Conservation (phyloP, 2,329 filamentous ascomycete species). For the Harringtonia aguacate region DNA sequence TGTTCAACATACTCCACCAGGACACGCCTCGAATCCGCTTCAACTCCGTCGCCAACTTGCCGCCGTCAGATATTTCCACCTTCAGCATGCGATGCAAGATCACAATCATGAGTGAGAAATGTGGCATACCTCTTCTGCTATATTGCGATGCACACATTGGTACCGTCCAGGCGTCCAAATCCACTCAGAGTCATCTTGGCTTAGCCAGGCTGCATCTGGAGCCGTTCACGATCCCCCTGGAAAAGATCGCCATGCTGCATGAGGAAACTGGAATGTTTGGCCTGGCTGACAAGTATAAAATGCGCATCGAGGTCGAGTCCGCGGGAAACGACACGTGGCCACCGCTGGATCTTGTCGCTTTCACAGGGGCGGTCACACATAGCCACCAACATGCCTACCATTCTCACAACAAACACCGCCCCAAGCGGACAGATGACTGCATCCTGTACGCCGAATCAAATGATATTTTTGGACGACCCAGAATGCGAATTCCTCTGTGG, state of each 20-base stretch:
- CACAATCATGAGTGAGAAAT: slow-evolving; percentile 25
- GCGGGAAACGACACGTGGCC: slow-evolving; percentile 40
- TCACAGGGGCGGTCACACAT: neutral
- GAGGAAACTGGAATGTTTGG: slow-evolving; percentile 35
- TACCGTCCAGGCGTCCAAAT: slow-evolving; percentile 38
- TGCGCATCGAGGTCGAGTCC: slow-evolving; percentile 42
- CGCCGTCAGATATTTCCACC: slow-evolving; percentile 22
- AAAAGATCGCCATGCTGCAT: slow-evolving; percentile 38
- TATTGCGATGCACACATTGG: slow-evolving; percentile 45
- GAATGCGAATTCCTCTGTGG: slow-evolving; percentile 19
- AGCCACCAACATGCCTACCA: slow-evolving; percentile 20
- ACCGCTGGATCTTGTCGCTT: slow-evolving; percentile 29
- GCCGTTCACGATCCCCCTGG: slow-evolving; percentile 41
- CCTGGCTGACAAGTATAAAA: slow-evolving; percentile 37
- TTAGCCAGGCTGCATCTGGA: slow-evolving; percentile 37
- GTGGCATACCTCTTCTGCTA: slow-evolving; percentile 29
- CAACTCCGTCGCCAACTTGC: slow-evolving; percentile 22
- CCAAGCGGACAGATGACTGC: slow-evolving; percentile 7
- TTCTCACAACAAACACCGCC: neutral
- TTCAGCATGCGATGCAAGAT: slow-evolving; percentile 32
- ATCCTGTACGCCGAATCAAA: slow-evolving; percentile 29
- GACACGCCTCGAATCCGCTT: slow-evolving; percentile 29
- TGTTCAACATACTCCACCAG: slow-evolving; percentile 41
- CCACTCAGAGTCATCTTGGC: slow-evolving; percentile 31
- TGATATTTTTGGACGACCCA: slow-evolving; percentile 28